Evolutionary conservation across 805 yeast genomes (phyloP).

Genomic region (Schwanniomyces vanrijiae): DNA sequence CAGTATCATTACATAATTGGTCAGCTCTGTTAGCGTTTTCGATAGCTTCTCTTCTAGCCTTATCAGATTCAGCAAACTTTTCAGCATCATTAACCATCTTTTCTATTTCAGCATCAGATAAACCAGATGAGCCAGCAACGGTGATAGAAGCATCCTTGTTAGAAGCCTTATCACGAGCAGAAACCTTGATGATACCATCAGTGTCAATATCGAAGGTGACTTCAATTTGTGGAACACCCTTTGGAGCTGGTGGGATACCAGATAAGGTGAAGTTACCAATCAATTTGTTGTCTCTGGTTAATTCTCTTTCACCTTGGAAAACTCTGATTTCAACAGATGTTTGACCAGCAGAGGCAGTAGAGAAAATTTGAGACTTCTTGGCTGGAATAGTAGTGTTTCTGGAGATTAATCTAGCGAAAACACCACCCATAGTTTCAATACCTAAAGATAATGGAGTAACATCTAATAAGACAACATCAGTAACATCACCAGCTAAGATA

Average conservation of each 20-base stretch:
- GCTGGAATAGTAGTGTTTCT: constrained; percentile 97
- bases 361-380: constrained; percentile 93
- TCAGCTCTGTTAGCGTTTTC: constrained; percentile 86
- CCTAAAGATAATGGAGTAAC: constrained; percentile 90
- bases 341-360: constrained; percentile 95
- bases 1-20: constrained; percentile 61
- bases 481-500: constrained; percentile 91
- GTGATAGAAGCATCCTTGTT: constrained; percentile 94
- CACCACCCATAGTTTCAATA: constrained; percentile 98
- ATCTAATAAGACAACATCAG: constrained; percentile 85
- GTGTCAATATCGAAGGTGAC: constrained; percentile 96
- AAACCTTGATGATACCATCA: constrained; percentile 94
- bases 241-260: constrained; percentile 94
- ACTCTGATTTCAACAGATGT: constrained; percentile 96
- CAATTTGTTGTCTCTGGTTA: constrained; percentile 95
- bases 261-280: constrained; percentile 94
- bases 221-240: constrained; percentile 93
- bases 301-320: constrained; percentile 99
- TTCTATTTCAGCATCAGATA: constrained; percentile 86
- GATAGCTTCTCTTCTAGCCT: constrained; percentile 79
- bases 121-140: constrained; percentile 94
- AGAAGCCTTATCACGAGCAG: constrained; percentile 91
- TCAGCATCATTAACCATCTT: constrained; percentile 90
- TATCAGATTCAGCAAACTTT: constrained; percentile 83
- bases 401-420: constrained; percentile 86